phyloP scores from a whole-genome alignment of 2,329 filamentous ascomycete species.

The Keithomyces neogunnii region DNA sequence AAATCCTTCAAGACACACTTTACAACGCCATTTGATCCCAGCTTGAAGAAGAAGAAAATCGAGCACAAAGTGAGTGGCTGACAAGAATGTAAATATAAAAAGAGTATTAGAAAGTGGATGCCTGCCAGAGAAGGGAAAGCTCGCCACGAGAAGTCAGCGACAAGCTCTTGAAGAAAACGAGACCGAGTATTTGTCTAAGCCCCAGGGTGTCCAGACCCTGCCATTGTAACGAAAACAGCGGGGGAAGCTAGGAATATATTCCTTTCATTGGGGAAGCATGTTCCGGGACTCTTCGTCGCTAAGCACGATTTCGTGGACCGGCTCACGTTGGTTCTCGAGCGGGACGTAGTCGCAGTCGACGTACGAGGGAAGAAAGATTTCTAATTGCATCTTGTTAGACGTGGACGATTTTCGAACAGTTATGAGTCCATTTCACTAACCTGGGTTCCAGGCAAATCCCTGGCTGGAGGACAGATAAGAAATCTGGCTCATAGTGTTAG shows the following conservation, averaged over 20 bases:
- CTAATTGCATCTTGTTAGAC: conserved; percentile 29
- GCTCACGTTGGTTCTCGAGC: conserved; percentile 67
- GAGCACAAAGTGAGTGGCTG: not conserved
- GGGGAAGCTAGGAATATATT: conserved; percentile 2
- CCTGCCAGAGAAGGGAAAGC: not conserved
- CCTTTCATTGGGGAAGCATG: conserved; percentile 55
- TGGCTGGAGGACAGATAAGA: conserved; percentile 73
- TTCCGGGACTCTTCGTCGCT: conserved; percentile 67
- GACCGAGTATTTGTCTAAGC: conserved; percentile 2
- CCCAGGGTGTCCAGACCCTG: not conserved
- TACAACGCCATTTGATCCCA: not conserved
- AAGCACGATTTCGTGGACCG: conserved; percentile 68
- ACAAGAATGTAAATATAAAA: not conserved
- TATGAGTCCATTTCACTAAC: conserved; percentile 27
- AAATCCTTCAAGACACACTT: not conserved
- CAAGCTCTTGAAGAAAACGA: not conserved
- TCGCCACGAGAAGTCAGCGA: not conserved
- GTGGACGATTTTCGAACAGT: not conserved
- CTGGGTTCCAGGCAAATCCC: conserved; percentile 77
- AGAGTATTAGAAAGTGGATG: not conserved
- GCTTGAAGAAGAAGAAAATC: not conserved
- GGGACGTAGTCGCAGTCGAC: conserved; percentile 66
- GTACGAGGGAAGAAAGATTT: conserved; percentile 76
- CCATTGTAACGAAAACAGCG: not conserved
- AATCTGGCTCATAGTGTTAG: conserved; percentile 42